Percentiles rank a stretch among this genome's conserved stretches.
Conservation (phyloP, 2,329 filamentous ascomycete genomes). For the Botrytis byssoidea region DNA sequence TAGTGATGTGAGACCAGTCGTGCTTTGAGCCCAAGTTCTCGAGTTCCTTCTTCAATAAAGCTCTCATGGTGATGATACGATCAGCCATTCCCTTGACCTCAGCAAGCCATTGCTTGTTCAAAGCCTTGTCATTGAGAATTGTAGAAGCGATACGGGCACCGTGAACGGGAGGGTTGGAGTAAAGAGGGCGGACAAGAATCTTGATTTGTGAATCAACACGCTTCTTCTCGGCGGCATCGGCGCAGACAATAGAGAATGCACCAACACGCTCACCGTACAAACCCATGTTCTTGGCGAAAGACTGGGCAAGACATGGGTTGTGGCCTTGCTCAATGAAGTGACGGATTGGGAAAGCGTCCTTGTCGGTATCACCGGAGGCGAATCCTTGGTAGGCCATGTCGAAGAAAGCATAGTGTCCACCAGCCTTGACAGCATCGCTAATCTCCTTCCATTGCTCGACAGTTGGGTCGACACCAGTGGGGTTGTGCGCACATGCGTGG, state of each 20-base stretch:
- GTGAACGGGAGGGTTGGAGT: slow-evolving; percentile 98
- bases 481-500: slow-evolving; percentile 97
- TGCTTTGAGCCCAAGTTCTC: slow-evolving; percentile 93
- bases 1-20: slow-evolving; percentile 98
- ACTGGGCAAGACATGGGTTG: slow-evolving; percentile 83
- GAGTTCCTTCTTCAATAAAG: slow-evolving; percentile 89
- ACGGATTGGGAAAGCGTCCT: slow-evolving; percentile 89
- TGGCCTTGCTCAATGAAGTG: slow-evolving; percentile 93
- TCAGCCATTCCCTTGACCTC: slow-evolving; percentile 99
- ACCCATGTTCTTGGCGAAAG: slow-evolving; percentile 99
- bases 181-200: slow-evolving; percentile 93
- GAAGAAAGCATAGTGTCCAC: slow-evolving; percentile 92
- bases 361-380: slow-evolving; percentile 85
- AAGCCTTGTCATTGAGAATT: slow-evolving; percentile 80
- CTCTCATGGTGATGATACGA: slow-evolving; percentile 98
- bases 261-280: slow-evolving; percentile 98
- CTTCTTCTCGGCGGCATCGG: slow-evolving; percentile 86
- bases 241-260: slow-evolving; percentile 89
- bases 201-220: slow-evolving; percentile 97
- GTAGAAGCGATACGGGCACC: slow-evolving; percentile 90
- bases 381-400: slow-evolving; percentile 99
- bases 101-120: slow-evolving; percentile 91
- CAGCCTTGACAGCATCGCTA: slow-evolving; percentile 78
- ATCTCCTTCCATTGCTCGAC: slow-evolving; percentile 91
- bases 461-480: slow-evolving; percentile 92